Evolutionary conservation across 768 basidiomycete species (phyloP).

Genomic region (Leccinum barrowsii): DNA sequence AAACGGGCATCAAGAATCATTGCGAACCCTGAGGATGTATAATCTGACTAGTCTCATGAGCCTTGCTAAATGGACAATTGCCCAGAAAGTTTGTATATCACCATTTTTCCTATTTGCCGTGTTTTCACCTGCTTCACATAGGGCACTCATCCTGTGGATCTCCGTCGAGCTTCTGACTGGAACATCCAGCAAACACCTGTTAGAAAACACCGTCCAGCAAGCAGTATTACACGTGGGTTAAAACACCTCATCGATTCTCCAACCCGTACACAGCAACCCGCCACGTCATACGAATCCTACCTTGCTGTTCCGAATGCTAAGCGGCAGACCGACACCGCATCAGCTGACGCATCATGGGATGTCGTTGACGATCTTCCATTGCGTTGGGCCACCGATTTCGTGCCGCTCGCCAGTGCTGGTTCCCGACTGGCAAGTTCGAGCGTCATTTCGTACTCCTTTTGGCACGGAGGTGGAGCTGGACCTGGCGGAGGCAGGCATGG

Average conservation of each 20-base stretch:
- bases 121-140: slow-evolving; percentile 23
- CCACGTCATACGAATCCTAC: slow-evolving; percentile 27
- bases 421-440: slow-evolving; percentile 58
- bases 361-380: slow-evolving; percentile 68
- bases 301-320: slow-evolving; percentile 29
- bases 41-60: slow-evolving; percentile 71
- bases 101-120: neutral
- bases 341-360: slow-evolving; percentile 63
- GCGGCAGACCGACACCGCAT: slow-evolving; percentile 26
- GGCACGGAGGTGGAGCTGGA: slow-evolving; percentile 52
- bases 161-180: slow-evolving; percentile 50
- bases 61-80: slow-evolving; percentile 69
- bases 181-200: slow-evolving; percentile 46
- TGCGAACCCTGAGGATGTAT: slow-evolving; percentile 73
- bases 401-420: slow-evolving; percentile 66
- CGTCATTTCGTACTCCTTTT: slow-evolving; percentile 66
- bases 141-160: slow-evolving; percentile 60
- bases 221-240: slow-evolving; percentile 59
- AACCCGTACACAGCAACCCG: slow-evolving; percentile 25
- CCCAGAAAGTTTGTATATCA: slow-evolving; percentile 52
- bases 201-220: slow-evolving; percentile 48
- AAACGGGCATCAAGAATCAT: slow-evolving; percentile 51
- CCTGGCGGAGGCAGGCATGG: slow-evolving; percentile 43
- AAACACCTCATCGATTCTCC: slow-evolving; percentile 51
- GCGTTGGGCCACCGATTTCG: slow-evolving; percentile 86